Percentiles rank a stretch among this genome's conserved stretches.
Conservation (phyloP, 352 stramenopile species). For the Phytophthora pinifolia region DNA sequence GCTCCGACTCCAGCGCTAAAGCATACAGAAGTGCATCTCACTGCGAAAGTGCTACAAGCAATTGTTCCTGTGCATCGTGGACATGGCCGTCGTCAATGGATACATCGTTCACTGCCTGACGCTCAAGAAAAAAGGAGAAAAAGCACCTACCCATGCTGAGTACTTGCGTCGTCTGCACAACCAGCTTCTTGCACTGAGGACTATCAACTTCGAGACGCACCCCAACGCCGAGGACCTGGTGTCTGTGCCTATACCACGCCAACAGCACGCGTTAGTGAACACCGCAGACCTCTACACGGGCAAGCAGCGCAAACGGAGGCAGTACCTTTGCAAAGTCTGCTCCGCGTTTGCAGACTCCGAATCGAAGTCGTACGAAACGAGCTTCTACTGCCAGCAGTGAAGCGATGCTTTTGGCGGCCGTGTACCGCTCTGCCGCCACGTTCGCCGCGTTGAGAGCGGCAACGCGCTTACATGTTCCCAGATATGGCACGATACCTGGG, state of each 20-base stretch:
- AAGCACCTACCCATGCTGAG: constrained; percentile 7
- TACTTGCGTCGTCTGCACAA: constrained; percentile 20
- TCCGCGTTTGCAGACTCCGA: constrained; percentile 11
- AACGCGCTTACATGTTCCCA: constrained; percentile 9
- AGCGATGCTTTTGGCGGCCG: neutral
- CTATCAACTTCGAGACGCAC: constrained; percentile 11
- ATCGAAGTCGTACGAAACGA: constrained; percentile 1
- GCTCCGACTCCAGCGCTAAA: constrained; percentile 15
- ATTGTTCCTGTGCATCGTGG: constrained; percentile 18
- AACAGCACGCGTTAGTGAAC: constrained; percentile 8
- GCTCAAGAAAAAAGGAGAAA: neutral
- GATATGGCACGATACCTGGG: constrained; percentile 15
- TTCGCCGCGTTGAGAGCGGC: neutral
- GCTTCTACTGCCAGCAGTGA: neutral
- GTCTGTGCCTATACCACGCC: constrained; percentile 1
- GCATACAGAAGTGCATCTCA: constrained; percentile 9
- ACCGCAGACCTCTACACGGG: constrained; percentile 3
- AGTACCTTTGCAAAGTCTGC: constrained; percentile 27
- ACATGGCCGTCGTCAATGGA: constrained; percentile 19
- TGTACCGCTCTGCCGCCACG: no score
- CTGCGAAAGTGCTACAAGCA: constrained; percentile 25
- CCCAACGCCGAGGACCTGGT: constrained; percentile 18
- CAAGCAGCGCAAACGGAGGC: constrained; percentile 12
- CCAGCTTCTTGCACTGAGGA: constrained; percentile 1
- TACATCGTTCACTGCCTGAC: constrained; percentile 17